Evolutionary conservation across 139 green algal species (phyloP), one percentile per base, ranked within the genome.

Genomic region (Gonium pectorale): DNA sequence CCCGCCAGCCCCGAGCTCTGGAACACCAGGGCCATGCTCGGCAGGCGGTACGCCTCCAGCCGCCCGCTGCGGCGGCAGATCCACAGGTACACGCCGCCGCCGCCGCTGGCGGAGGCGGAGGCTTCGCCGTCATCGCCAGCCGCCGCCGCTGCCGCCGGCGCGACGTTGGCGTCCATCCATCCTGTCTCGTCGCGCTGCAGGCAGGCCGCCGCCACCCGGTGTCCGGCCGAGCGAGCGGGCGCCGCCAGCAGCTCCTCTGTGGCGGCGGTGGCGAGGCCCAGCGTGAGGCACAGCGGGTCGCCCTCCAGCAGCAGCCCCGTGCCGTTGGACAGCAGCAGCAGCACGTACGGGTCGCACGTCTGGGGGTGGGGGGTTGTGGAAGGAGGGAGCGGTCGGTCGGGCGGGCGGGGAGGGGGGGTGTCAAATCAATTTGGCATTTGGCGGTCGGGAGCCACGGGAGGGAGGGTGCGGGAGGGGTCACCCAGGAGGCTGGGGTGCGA

Each of bases 291-390:
- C n/a, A 72, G 60, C 3, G 43, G n/a, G n/a, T 83, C 77, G 19
- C 60, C 77, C 77, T 73, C 72, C 41, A 96, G 88, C 43, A 96
- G 80, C 6, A 83, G 41, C 2, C 86, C 90, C 0, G 71, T 74
- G 66, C 93, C 90, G 40, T 93, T 72, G 26, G 86, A 88, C 29
- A 98, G 85, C 17, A 84, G 71, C 38, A 97, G 70, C 49, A 96
- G 71, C 2, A 96, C 84, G 72, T 93, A 95, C 1, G 92, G 92
- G 62, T 96, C 92, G 4, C 37, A 43, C n/a, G 96, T 64, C 59
- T 90, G 67, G 1, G 89, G 90, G 31, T 71, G 54, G 2, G 54
- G 2, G 54, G 2, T 19, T 15, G 51, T 7, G 51, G 24, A 22
- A 3, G 51, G 52, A 17, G 52, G 24, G 59, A 29, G 59, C 5